phyloP scores from a whole-genome alignment of 805 yeast genomes.

The Saturnispora halmiae region DNA sequence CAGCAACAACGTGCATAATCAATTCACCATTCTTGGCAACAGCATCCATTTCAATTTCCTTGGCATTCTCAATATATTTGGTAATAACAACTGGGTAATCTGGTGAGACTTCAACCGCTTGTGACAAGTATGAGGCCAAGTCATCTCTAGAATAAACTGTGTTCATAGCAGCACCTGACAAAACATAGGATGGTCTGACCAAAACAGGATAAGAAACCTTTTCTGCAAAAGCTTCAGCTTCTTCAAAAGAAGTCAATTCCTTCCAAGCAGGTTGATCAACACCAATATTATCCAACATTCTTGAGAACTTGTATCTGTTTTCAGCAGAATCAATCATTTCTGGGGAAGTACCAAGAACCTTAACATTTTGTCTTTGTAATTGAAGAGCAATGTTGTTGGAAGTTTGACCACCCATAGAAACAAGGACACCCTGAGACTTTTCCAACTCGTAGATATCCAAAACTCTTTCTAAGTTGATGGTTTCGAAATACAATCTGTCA shows the following conservation, averaged over 20 bases:
- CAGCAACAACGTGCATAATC: conserved; percentile 95
- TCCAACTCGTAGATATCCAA: conserved; percentile 92
- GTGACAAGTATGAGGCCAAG: conserved; percentile 74
- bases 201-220: conserved; percentile 88
- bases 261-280: conserved; percentile 99
- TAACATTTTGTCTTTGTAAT: conserved; percentile 87
- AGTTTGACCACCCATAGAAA: conserved; percentile 98
- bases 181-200: conserved; percentile 94
- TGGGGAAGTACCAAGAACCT: conserved; percentile 94
- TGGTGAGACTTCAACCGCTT: conserved; percentile 95
- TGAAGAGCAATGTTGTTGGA: conserved; percentile 93
- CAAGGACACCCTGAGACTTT: conserved; percentile 82
- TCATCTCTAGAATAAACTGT: conserved; percentile 88
- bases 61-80: conserved; percentile 92
- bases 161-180: conserved; percentile 99
- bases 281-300: conserved; percentile 92
- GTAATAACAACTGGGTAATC: conserved; percentile 97
- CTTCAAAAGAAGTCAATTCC: conserved; percentile 85
- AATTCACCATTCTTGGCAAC: conserved; percentile 92
- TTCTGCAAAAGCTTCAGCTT: conserved; percentile 88
- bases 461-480: conserved; percentile 87
- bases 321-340: conserved; percentile 98
- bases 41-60: conserved; percentile 98
- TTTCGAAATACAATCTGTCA: conserved; percentile 92
- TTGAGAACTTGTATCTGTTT: conserved; percentile 93